Evolutionary conservation across 1,284 basidiomycete genomes (phyloP), one percentile per base, ranked within the genome.

Genomic region (Cutaneotrichosporon sp.): DNA sequence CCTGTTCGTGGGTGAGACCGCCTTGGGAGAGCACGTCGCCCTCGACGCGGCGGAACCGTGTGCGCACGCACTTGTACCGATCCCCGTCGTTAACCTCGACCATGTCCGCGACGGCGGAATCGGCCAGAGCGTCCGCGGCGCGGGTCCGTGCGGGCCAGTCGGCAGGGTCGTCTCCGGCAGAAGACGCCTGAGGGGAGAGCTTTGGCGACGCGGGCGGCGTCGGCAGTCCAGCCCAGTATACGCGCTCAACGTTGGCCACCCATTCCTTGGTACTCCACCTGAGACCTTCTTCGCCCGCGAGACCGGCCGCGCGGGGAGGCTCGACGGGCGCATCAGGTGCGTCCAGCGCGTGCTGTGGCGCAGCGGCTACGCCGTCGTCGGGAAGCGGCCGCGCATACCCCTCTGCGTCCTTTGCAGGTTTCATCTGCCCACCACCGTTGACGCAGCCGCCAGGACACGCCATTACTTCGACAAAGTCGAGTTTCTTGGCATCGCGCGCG

Each of bases 381-480:
- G 78, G 82, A 82, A 83, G 65, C 9, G 65, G 68, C 55, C 83
- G 78, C 58, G 82, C 72, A 60, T 81, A 82, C 12, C 85, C 83
- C 68, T 87, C 84, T 52, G 77, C 81, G 63, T 87, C 84, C 10
- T 33, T 40, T 2, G 61, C 64, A n/a, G 74, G 84, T 60, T 86
- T 85, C 64, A 93, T 79, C 76, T 98, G 96, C 2, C 96, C 96
- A 22, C 96, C 94, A 3, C 96, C 94, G 68, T 97, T 97, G 45
- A 97, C 90, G 70, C 96, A 98, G 7, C 96, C 96, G 0, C 88
- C 84, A 0, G 96, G 96, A 77, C 96, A 99, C 20, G 96, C 96
- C 96, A 99, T 98, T 56, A 99, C 92, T 68, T 99, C 96, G 45
- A 98, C 87, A 72, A 94, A 98, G 76, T 98, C 94, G 71, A 94